These are phyloP conservation scores for Nitzschia palea DNA, from an alignment of 108 stramenopile genomes.

Conservation along the genomic window DNA sequence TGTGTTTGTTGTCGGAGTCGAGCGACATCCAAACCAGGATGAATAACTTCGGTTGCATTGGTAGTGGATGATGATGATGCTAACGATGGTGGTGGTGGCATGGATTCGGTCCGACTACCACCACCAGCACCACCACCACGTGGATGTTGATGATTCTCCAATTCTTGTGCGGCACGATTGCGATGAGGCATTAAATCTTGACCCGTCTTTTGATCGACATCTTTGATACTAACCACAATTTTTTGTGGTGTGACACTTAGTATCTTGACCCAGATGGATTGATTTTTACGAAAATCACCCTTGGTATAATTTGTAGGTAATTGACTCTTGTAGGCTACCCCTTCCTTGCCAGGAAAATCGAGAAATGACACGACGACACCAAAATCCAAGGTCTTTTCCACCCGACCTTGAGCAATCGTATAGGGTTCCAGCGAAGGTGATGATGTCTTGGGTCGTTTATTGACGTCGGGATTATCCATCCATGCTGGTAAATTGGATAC, in stretches of 20 bases:
- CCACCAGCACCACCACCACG: not conserved
- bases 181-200: slow-evolving; percentile 89
- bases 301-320: slow-evolving; percentile 44
- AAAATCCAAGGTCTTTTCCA: slow-evolving; percentile 89
- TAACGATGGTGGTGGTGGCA: slow-evolving; percentile 16
- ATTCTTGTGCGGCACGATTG: slow-evolving; percentile 33
- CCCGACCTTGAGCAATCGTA: slow-evolving; percentile 79
- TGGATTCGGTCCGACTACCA: slow-evolving; percentile 18
- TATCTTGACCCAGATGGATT: slow-evolving; percentile 89
- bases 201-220: slow-evolving; percentile 93
- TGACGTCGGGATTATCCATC: slow-evolving; percentile 54
- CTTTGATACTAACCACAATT: slow-evolving; percentile 85
- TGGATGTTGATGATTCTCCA: not conserved
- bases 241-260: slow-evolving; percentile 75
- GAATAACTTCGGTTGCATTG: no score
- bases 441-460: slow-evolving; percentile 27
- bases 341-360: slow-evolving; percentile 51
- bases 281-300: slow-evolving; percentile 57
- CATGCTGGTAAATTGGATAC: slow-evolving; percentile 86
- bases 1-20: slow-evolving; percentile 63
- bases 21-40: slow-evolving; percentile 88
- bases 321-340: slow-evolving; percentile 89
- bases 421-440: slow-evolving; percentile 57
- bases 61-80: slow-evolving; percentile 45
- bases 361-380: slow-evolving; percentile 86